Percentiles rank a stretch among this genome's conserved stretches.
These are phyloP conservation scores for Monilinia fructigena DNA, from an alignment of 2,329 filamentous ascomycete genomes.

Conservation along the genomic window DNA sequence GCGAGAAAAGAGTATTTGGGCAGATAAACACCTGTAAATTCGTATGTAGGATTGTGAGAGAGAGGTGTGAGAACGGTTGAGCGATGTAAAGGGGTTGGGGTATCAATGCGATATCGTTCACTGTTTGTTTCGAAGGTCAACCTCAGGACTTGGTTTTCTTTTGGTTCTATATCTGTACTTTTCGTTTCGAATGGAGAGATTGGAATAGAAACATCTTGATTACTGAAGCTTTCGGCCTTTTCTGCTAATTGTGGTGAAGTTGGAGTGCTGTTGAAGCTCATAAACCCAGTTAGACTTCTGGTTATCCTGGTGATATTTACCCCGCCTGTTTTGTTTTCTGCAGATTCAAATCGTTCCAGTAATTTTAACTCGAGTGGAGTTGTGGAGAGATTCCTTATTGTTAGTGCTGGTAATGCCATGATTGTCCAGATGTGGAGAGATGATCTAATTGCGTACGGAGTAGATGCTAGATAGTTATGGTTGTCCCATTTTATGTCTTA, in stretches of 20 bases:
- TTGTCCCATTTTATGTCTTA: slow-evolving; percentile 11
- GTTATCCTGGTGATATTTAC: slow-evolving; percentile 44
- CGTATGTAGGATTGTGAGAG: slow-evolving; percentile 50
- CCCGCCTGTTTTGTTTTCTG: slow-evolving; percentile 29
- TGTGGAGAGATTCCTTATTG: slow-evolving; percentile 78
- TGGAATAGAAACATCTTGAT: slow-evolving; percentile 60
- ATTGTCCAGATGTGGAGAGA: background rate
- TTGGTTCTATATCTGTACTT: slow-evolving; percentile 59
- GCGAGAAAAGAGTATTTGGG: slow-evolving; percentile 54
- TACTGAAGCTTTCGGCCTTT: slow-evolving; percentile 59
- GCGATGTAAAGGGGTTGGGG: slow-evolving; percentile 60
- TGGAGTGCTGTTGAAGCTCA: slow-evolving; percentile 46
- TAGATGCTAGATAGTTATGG: slow-evolving; percentile 1
- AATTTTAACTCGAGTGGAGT: slow-evolving; percentile 69
- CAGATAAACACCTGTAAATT: slow-evolving; percentile 67
- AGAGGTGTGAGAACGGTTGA: slow-evolving; percentile 61
- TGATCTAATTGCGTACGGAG: background rate
- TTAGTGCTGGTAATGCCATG: slow-evolving; percentile 48
- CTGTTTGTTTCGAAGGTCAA: slow-evolving; percentile 68
- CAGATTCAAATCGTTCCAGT: slow-evolving; percentile 70
- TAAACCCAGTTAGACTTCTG: slow-evolving; percentile 46
- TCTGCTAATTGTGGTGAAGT: slow-evolving; percentile 43
- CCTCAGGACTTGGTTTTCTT: slow-evolving; percentile 65
- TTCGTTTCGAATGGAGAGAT: slow-evolving; percentile 68
- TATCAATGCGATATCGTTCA: slow-evolving; percentile 70